Evolutionary conservation across 2,329 filamentous ascomycete genomes (phyloP), one percentile per base, ranked within the genome.

Genomic region (Cladosporium sp.): DNA sequence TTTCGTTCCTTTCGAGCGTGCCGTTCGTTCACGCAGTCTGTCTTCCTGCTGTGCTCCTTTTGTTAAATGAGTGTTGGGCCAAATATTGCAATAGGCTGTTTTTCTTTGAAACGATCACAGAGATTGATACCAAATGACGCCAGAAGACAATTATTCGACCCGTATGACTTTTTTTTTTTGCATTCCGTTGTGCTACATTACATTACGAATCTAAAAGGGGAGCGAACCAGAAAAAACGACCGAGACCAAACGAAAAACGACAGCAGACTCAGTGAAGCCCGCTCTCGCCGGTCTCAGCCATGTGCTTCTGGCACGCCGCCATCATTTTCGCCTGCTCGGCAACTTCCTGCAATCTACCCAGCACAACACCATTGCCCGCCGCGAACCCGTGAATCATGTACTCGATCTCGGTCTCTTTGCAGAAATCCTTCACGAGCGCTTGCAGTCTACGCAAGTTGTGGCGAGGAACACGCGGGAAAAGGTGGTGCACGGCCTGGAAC

Each of bases 361-460:
- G 86, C 14, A 97, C 92, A 70, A 91, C 84, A 77, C 89, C 89
- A 76, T 95, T 97, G 6, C 92, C 91, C 70, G 92, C 87, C 21
- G 91, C 86, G 74, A 97, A 97, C 1, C 91, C 92, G 73, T 93
- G 93, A 61, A 95, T 83, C 6, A 92, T 90, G 74, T 97, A 97
- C 1, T 91, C 91, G 65, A 97, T 91, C 18, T 87, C 88, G 0
- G 92, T 91, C 28, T 96, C 92, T 56, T 87, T 82, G 72, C 92
- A 96, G 73, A 96, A 96, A 54, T 91, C 88, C 72, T 89, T 84
- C 11, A 96, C 91, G 39, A 95, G 82, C 71, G 85, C 87, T 79
- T 95, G 92, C 4, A 89, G 85, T 65, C 81, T 81, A 56, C 92
- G 88, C 60, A 96, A 84, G 76, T 96, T 96, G 77, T 96, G 92